Evolutionary conservation across 2,329 filamentous ascomycete genomes (phyloP).

Genomic region (Neonectria coccinea): DNA sequence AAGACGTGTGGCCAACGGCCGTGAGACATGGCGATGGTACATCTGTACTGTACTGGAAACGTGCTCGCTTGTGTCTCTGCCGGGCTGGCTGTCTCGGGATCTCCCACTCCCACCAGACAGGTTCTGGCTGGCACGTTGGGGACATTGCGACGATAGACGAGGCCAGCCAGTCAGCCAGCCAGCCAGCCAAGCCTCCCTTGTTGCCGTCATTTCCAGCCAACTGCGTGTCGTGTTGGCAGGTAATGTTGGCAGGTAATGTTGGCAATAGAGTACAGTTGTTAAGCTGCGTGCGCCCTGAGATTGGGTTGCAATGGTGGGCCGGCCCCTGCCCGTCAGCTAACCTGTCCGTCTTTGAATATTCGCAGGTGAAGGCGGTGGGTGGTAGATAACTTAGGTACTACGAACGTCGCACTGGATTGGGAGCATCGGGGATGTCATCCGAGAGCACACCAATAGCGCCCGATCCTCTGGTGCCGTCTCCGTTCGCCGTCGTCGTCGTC

Average conservation of each 20-base stretch:
- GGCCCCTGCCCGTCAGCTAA: constrained; percentile 22
- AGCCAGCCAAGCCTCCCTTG: neutral
- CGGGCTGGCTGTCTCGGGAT: neutral
- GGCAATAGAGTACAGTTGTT: neutral
- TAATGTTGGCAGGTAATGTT: neutral
- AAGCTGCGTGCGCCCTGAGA: constrained; percentile 21
- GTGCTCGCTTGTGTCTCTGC: neutral
- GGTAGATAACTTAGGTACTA: neutral
- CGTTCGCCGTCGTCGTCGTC: constrained; percentile 3
- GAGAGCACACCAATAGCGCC: constrained; percentile 15
- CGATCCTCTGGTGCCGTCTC: constrained; percentile 12
- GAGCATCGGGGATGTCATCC: constrained; percentile 6
- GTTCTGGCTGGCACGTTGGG: constrained; percentile 9
- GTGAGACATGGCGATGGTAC: neutral
- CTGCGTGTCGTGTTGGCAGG: neutral
- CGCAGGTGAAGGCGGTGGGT: constrained; percentile 18
- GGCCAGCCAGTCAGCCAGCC: neutral
- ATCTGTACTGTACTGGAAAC: neutral
- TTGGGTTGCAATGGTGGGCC: constrained; percentile 32
- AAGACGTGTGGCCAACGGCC: neutral
- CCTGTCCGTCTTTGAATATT: neutral
- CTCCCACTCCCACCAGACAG: neutral
- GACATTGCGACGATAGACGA: constrained; percentile 1
- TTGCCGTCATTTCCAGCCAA: neutral
- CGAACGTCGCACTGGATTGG: neutral